Conservation (phyloP, 75 land plant species). For the Cunninghamia lanceolata region DNA sequence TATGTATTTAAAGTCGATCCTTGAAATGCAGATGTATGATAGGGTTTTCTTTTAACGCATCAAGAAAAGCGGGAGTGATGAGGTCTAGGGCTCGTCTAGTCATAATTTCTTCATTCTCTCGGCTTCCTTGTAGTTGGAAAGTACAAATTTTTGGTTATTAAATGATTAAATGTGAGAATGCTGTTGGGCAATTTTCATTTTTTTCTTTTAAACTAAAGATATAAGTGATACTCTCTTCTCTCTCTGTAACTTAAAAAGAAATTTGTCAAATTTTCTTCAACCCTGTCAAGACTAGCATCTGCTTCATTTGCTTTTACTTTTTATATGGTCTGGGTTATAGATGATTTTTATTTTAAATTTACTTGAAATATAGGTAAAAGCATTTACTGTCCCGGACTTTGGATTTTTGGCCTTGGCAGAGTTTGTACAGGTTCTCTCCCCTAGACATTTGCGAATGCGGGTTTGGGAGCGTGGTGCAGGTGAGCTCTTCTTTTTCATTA, state of each 20-base stretch:
- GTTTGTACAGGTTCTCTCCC: constrained; percentile 84
- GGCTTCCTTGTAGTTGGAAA: background rate
- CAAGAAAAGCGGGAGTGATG: background rate
- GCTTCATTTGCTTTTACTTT: background rate
- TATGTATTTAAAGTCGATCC: background rate
- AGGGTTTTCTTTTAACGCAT: background rate
- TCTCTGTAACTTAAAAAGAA: background rate
- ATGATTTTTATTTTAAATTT: background rate
- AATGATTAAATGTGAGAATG: background rate
- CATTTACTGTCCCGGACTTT: background rate
- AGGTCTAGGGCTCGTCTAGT: background rate
- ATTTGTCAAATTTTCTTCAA: background rate
- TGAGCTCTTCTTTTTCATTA: constrained; percentile 12
- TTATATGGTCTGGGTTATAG: background rate
- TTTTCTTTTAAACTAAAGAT: background rate
- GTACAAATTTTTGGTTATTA: background rate
- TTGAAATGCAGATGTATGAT: background rate
- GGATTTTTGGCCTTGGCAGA: constrained; percentile 44
- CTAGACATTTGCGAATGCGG: constrained; percentile 81
- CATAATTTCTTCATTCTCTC: background rate
- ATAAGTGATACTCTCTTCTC: background rate
- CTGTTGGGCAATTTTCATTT: background rate
- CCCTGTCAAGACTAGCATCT: background rate
- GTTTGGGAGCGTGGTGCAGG: constrained; percentile 99
- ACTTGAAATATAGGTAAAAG: background rate